Evolutionary conservation across 176 grass and related monocot genomes (phyloP).

Genomic region (Lolium rigidum): DNA sequence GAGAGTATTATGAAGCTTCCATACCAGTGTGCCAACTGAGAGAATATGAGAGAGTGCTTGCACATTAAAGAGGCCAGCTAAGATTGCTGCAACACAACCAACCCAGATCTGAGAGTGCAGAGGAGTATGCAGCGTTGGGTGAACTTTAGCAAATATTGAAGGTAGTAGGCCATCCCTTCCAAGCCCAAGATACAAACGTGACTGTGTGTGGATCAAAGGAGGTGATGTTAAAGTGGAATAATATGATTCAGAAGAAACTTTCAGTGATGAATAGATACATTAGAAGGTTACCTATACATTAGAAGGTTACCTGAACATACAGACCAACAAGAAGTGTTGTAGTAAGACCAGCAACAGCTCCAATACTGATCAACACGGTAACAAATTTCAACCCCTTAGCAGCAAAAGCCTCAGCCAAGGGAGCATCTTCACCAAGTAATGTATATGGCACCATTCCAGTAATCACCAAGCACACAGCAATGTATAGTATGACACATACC

Average conservation of each 20-base stretch:
- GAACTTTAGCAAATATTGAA: slow-evolving; percentile 77
- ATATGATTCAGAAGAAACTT: slow-evolving; percentile 24
- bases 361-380: slow-evolving; percentile 88
- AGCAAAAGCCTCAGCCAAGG: slow-evolving; percentile 94
- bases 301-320: slow-evolving; percentile 89
- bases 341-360: slow-evolving; percentile 89
- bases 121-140: slow-evolving; percentile 84
- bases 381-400: slow-evolving; percentile 90
- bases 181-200: slow-evolving; percentile 96
- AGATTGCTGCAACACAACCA: slow-evolving; percentile 80
- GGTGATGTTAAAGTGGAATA: slow-evolving; percentile 38
- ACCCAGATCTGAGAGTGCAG: slow-evolving; percentile 97
- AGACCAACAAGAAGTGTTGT: slow-evolving; percentile 96
- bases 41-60: slow-evolving; percentile 92
- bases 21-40: slow-evolving; percentile 95
- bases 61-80: slow-evolving; percentile 93
- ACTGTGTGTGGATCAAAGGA: slow-evolving; percentile 60
- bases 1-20: slow-evolving; percentile 32
- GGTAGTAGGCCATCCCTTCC: slow-evolving; percentile 95
- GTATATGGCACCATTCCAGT: slow-evolving; percentile 98
- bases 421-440: slow-evolving; percentile 83
- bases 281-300: slow-evolving; percentile 56
- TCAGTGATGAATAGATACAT: neutral
- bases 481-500: slow-evolving; percentile 75
- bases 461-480: slow-evolving; percentile 96